Evolutionary conservation across 345 rosid species (phyloP).

Genomic region (Brassica carinata): DNA sequence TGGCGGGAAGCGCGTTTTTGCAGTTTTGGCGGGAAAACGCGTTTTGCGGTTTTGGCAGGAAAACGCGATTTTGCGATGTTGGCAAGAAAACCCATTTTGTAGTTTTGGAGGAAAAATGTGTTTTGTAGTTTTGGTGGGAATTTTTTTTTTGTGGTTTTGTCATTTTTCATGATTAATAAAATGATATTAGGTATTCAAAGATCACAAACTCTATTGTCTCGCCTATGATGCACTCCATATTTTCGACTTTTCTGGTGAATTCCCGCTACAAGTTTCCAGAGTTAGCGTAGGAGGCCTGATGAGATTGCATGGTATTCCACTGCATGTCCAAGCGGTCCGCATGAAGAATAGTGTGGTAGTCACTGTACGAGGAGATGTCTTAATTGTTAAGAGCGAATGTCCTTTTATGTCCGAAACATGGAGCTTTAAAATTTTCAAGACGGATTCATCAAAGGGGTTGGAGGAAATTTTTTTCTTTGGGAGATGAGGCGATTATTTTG

Average conservation of each 20-base stretch:
- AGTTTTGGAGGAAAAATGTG: no score
- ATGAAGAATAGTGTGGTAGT: not conserved
- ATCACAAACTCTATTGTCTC: constrained; percentile 5
- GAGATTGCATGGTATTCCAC: not conserved
- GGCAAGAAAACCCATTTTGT: no score
- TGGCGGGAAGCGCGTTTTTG: no score
- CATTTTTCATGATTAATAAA: no score
- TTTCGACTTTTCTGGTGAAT: constrained; percentile 4
- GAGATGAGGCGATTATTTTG: constrained; percentile 7
- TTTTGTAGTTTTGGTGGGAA: no score
- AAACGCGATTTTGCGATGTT: no score
- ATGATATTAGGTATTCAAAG: not conserved
- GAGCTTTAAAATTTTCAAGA: not conserved
- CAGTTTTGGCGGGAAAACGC: no score
- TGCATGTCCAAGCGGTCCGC: not conserved
- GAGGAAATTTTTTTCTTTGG: not conserved
- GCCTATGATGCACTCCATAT: not conserved
- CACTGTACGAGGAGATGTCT: not conserved
- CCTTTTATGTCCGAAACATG: not conserved
- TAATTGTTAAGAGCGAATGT: not conserved
- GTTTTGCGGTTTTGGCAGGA: no score
- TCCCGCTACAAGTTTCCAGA: not conserved
- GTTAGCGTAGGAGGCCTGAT: not conserved
- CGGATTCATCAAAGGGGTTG: not conserved
- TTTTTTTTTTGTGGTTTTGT: no score